phyloP scores from a whole-genome alignment of 148 eudicot species.

The Arctostaphylos glauca region DNA sequence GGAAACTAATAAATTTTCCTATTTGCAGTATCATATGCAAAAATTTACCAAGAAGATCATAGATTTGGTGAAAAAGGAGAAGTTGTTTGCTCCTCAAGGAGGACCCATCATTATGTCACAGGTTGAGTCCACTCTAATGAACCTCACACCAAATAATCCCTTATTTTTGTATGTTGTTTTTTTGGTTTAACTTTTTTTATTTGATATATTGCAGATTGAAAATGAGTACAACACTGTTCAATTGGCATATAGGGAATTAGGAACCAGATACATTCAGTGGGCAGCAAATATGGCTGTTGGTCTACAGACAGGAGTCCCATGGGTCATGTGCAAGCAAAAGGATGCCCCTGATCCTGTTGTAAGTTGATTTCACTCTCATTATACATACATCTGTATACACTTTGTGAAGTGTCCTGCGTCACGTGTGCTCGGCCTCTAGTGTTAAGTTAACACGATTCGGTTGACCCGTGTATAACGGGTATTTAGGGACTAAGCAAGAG shows the following conservation, averaged over 20 bases:
- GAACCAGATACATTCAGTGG: slow-evolving; percentile 55
- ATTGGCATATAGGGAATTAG: slow-evolving; percentile 38
- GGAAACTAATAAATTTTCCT: background rate
- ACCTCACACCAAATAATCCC: no score
- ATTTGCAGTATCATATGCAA: slow-evolving; percentile 53
- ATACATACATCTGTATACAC: no score
- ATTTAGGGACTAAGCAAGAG: no score
- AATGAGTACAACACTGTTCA: slow-evolving; percentile 66
- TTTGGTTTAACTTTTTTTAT: background rate
- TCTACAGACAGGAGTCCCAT: slow-evolving; percentile 57
- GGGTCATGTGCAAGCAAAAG: slow-evolving; percentile 86
- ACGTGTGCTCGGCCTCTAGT: no score
- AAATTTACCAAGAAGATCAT: slow-evolving; percentile 46
- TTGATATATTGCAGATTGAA: slow-evolving; percentile 43
- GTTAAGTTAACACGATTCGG: no score
- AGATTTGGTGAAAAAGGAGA: slow-evolving; percentile 52
- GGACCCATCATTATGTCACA: slow-evolving; percentile 87
- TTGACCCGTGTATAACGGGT: no score
- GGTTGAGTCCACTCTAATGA: slow-evolving; percentile 27
- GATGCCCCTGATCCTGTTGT: slow-evolving; percentile 69
- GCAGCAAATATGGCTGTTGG: slow-evolving; percentile 59
- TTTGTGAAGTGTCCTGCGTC: no score
- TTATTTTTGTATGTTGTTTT: no score
- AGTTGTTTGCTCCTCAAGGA: slow-evolving; percentile 73
- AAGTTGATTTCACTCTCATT: slow-evolving; percentile 4